Evolutionary conservation across 2,329 filamentous ascomycete species (phyloP).

Genomic region (Pseudogymnoascus sp.): DNA sequence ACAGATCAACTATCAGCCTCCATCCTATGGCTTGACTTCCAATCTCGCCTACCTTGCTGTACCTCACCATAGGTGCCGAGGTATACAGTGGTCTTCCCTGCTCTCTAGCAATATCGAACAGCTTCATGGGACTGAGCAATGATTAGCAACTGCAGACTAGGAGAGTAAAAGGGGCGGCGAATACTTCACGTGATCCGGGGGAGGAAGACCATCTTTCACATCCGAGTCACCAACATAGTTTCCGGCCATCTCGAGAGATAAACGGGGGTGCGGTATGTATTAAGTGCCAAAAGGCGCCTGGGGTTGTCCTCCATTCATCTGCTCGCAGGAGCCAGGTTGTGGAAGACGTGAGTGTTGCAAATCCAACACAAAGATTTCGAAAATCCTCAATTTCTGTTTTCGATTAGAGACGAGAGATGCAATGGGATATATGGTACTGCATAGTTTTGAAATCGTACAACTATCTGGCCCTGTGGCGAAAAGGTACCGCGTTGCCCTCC

Average conservation of each 20-base stretch:
- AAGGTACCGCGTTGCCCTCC: slow-evolving; percentile 8
- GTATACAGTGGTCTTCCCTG: slow-evolving; percentile 48
- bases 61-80: slow-evolving; percentile 61
- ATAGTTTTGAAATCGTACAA: background rate
- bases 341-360: background rate
- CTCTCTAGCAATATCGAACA: slow-evolving; percentile 47
- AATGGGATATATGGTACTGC: background rate
- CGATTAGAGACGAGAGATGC: background rate
- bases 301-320: background rate
- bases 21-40: background rate
- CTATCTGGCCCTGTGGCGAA: slow-evolving; percentile 7
- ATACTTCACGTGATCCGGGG: slow-evolving; percentile 6
- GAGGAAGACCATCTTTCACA: background rate
- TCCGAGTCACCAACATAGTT: background rate
- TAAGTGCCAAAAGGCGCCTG: background rate
- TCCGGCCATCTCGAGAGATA: background rate
- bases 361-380: background rate
- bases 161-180: background rate
- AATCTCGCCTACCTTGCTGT: slow-evolving; percentile 39
- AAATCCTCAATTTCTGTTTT: background rate
- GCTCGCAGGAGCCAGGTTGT: background rate
- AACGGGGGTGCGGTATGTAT: background rate
- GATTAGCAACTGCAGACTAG: background rate
- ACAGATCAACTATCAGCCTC: slow-evolving; percentile 3
- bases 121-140: slow-evolving; percentile 42